These are phyloP conservation scores for Pyricularia sp. DNA, from an alignment of 2,329 filamentous ascomycete genomes.

Conservation along the genomic window DNA sequence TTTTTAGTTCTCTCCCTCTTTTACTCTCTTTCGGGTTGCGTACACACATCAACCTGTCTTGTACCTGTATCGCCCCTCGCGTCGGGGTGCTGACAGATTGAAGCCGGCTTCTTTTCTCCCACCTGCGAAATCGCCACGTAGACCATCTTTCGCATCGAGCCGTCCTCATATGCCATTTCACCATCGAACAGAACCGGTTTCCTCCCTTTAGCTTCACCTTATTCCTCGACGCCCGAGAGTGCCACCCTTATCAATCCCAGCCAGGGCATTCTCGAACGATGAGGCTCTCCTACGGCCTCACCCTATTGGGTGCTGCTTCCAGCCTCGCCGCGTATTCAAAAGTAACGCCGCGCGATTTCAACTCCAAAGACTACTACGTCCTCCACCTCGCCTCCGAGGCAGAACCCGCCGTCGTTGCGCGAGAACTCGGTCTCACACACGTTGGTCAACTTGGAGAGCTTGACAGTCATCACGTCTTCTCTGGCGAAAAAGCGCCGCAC, in stretches of 20 bases:
- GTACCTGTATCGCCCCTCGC: background rate
- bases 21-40: background rate
- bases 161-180: background rate
- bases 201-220: background rate
- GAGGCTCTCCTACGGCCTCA: conserved; percentile 32
- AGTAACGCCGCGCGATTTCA: conserved; percentile 59
- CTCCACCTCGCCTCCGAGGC: conserved; percentile 65
- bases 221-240: background rate
- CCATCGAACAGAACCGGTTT: background rate
- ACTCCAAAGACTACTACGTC: conserved; percentile 84
- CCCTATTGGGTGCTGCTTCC: conserved; percentile 42
- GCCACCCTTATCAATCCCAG: background rate
- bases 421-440: conserved; percentile 64
- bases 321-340: conserved; percentile 30
- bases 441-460: conserved; percentile 76
- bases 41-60: background rate
- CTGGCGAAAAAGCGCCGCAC: conserved; percentile 51
- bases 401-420: conserved; percentile 60
- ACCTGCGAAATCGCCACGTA: background rate
- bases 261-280: conserved; percentile 22
- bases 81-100: background rate
- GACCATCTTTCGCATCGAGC: background rate
- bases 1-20: no score
- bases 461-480: conserved; percentile 77
- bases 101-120: background rate